Evolutionary conservation across 208 protist genomes (phyloP), one percentile per base, ranked within the genome.

Genomic region (Crithidia expoeki): DNA sequence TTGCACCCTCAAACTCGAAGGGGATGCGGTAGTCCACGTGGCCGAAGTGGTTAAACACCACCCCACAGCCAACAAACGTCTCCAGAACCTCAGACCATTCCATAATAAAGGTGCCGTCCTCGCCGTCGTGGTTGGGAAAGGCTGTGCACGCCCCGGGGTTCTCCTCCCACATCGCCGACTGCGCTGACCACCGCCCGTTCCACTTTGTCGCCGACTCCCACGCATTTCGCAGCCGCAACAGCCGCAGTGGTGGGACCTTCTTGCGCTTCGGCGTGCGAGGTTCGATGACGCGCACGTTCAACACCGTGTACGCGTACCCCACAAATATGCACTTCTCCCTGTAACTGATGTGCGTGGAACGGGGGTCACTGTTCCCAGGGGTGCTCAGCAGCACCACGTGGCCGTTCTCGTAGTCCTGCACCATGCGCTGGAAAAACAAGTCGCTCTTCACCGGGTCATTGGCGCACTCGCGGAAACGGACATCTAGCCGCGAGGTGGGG

Each of bases 11-110:
- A 62, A 93, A 89, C 6, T 76, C 56, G 9, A 74, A 80, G n/a
- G 70, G 75, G 56, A 89, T 81, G 33, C 87, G 77, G 62, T 89
- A 86, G 67, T 90, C 84, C 28, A 73, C 73, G 74, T 62, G 82
- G 47, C 49, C 57, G 53, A 63, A 76, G 63, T 74, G 68, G 44
- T 58, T 82, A 61, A 75, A 86, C 60, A 59, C 81, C 1, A 93
- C 81, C 11, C 81, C 72, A 57, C 81, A 83, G 38, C 81, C 79
- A 25, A 77, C 72, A 73, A 93, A 93, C 32, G 74, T 78, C 59
- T 79, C 50, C 27, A 83, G 65, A 28, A 81, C 78, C 52, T 75
- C 84, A n/a, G 69, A 81, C 75, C 83, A 79, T 66, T 83, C 74
- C 66, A 93, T 60, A 23, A 74, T 67, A 21, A 93, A 68, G 30